phyloP scores from a whole-genome alignment of 2,329 filamentous ascomycete species.

The Xylaria sp. region DNA sequence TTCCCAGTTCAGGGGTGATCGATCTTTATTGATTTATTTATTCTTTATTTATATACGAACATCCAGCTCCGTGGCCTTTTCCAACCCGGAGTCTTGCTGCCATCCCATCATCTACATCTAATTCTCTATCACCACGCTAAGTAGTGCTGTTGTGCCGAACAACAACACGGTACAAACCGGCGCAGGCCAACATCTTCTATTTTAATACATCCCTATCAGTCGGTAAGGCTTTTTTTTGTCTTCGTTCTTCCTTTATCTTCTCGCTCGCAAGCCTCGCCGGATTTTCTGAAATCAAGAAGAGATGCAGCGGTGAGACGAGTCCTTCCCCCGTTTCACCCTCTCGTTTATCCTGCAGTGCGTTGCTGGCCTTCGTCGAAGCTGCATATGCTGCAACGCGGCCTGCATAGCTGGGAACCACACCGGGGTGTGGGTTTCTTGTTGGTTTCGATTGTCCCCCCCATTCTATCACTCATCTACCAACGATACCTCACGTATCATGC shows the following conservation, averaged over 20 bases:
- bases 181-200: constrained; percentile 8
- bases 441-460: background rate
- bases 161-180: constrained; percentile 3
- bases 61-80: background rate
- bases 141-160: background rate
- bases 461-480: background rate
- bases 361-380: constrained; percentile 6
- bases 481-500: background rate
- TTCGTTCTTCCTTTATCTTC: constrained; percentile 2
- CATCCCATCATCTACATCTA: background rate
- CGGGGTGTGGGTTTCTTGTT: constrained; percentile 7
- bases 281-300: background rate
- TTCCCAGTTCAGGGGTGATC: background rate
- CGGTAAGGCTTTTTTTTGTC: constrained; percentile 14
- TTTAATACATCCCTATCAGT: constrained; percentile 12
- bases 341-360: constrained; percentile 8
- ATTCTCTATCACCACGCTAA: background rate
- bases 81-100: background rate
- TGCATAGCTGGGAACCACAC: constrained; percentile 13
- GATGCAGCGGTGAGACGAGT: background rate
- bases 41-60: background rate
- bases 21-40: background rate
- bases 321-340: background rate
- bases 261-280: background rate
- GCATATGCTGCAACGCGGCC: constrained; percentile 20